Percentiles rank a stretch among this genome's conserved stretches.
phyloP scores from a whole-genome alignment of 495 filamentous ascomycete genomes.

The Pyrenula aspistea region DNA sequence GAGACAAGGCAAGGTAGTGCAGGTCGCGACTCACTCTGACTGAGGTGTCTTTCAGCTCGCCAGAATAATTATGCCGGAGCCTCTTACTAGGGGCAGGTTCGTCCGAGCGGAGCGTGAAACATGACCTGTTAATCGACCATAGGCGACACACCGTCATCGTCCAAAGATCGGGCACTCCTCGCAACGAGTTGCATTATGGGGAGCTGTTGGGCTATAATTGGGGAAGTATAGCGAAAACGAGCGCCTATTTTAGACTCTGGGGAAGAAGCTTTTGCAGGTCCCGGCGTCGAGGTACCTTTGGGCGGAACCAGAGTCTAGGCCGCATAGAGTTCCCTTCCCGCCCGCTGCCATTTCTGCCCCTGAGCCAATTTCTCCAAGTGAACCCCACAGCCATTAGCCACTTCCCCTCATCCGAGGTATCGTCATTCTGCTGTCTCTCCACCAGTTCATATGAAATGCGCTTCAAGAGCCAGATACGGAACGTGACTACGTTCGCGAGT shows the following conservation, averaged over 20 bases:
- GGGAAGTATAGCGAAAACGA: background rate
- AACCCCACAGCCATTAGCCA: no score
- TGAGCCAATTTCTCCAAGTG: background rate
- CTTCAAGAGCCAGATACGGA: constrained; percentile 68
- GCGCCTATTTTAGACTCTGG: background rate
- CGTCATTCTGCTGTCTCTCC: background rate
- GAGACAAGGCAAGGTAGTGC: background rate
- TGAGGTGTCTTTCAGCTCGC: no score
- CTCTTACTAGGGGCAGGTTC: background rate
- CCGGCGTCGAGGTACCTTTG: background rate
- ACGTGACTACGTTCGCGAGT: constrained; percentile 80
- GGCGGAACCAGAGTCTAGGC: no score
- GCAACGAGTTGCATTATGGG: no score
- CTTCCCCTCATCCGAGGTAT: no score
- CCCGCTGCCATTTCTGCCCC: no score
- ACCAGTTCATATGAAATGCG: constrained; percentile 41
- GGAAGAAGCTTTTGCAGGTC: background rate
- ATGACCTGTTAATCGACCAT: background rate
- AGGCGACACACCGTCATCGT: background rate
- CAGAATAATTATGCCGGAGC: background rate
- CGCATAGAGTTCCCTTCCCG: no score
- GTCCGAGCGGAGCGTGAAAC: background rate
- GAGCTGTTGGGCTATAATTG: no score
- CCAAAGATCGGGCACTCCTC: no score
- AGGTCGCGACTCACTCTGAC: no score